Conservation (phyloP, 495 filamentous ascomycete species). For the Podospora fimiseda region DNA sequence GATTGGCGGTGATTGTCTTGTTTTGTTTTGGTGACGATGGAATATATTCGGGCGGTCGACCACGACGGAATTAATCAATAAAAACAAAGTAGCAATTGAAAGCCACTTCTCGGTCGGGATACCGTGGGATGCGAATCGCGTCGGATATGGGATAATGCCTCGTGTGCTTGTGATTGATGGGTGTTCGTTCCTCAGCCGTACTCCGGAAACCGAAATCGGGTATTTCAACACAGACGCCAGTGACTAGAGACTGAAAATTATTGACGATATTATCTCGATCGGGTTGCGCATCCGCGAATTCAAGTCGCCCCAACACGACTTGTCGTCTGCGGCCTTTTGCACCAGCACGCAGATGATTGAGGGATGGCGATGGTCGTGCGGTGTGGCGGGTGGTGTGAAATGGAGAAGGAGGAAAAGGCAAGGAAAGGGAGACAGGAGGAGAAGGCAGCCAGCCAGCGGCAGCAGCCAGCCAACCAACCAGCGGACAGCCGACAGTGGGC, state of each 20-base stretch:
- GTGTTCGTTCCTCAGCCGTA: no score
- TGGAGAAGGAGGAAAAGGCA: slow-evolving; percentile 26
- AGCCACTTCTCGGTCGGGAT: neutral
- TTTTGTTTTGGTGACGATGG: neutral
- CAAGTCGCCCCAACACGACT: slow-evolving; percentile 21
- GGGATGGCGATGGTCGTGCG: slow-evolving; percentile 23
- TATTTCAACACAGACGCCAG: neutral
- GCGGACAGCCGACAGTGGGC: neutral
- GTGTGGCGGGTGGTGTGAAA: slow-evolving; percentile 18
- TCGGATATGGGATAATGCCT: neutral
- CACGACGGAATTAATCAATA: neutral
- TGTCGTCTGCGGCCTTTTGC: slow-evolving; percentile 24
- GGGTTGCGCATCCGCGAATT: slow-evolving; percentile 3
- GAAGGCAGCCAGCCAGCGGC: slow-evolving; percentile 10
- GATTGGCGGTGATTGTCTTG: slow-evolving; percentile 6
- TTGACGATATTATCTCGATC: neutral
- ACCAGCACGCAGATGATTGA: slow-evolving; percentile 20
- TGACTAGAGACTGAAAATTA: neutral
- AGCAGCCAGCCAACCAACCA: neutral
- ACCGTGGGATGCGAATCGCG: neutral
- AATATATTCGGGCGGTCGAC: neutral
- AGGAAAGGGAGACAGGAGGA: slow-evolving; percentile 18
- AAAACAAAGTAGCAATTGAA: neutral
- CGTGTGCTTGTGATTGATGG: no score
- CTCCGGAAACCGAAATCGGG: neutral